Percentiles rank a stretch among this genome's conserved stretches.
These are phyloP conservation scores for Xylariaceae sp. DNA, from an alignment of 2,329 filamentous ascomycete genomes.

Conservation along the genomic window DNA sequence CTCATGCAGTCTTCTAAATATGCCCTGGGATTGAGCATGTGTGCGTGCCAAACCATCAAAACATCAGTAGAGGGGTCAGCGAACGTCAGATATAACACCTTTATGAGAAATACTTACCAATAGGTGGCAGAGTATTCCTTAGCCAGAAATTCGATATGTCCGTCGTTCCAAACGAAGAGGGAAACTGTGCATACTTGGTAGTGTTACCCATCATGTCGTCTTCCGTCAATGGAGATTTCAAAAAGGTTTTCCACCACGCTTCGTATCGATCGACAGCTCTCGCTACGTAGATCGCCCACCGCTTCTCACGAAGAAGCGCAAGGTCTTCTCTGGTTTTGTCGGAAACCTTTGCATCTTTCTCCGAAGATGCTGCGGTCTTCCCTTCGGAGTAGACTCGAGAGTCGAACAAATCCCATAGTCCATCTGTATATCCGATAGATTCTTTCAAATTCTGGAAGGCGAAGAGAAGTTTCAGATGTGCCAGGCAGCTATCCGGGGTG, in stretches of 20 bases:
- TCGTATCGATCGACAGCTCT: conserved; percentile 66
- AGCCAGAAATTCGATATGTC: conserved; percentile 34
- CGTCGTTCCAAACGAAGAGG: not conserved
- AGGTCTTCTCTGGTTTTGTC: conserved; percentile 40
- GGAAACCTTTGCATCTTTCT: conserved; percentile 20
- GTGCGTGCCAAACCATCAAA: conserved; percentile 75
- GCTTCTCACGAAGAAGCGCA: conserved; percentile 61
- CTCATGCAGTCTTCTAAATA: conserved; percentile 72
- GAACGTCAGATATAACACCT: conserved; percentile 14
- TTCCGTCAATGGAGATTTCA: conserved; percentile 31
- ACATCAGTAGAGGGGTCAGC: conserved; percentile 50
- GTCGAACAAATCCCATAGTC: conserved; percentile 62
- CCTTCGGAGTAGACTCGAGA: conserved; percentile 30
- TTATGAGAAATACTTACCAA: conserved; percentile 42
- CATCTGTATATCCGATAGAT: conserved; percentile 61
- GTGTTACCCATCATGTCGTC: conserved; percentile 31
- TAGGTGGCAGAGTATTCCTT: conserved; percentile 48
- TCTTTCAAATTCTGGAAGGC: conserved; percentile 65
- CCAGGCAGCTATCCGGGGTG: conserved; percentile 57
- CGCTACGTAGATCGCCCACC: conserved; percentile 68
- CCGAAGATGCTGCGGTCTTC: conserved; percentile 9
- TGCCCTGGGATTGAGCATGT: conserved; percentile 71
- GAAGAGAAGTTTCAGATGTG: conserved; percentile 69
- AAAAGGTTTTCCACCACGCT: conserved; percentile 55
- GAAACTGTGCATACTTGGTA: conserved; percentile 34